phyloP scores from a whole-genome alignment of 1,139 yeast genomes.

The Nakaseomyces bracarensis region DNA sequence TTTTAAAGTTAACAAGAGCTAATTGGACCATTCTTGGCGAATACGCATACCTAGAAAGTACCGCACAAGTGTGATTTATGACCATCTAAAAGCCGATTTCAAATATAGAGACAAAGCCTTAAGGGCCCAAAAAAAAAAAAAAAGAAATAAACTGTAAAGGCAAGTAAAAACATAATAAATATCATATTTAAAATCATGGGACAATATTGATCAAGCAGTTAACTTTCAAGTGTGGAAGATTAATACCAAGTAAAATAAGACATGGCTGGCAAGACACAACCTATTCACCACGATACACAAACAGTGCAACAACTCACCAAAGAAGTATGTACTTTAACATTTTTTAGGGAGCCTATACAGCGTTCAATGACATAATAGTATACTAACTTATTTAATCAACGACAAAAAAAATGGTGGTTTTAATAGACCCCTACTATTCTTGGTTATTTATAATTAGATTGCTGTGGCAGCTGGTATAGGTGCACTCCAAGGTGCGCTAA shows the following conservation, averaged over 20 bases:
- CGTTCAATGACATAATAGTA: background rate
- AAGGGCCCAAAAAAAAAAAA: too few species aligned
- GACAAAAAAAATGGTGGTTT: too few species aligned
- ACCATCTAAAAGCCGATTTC: too few species aligned
- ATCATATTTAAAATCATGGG: background rate
- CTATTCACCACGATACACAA: conserved; percentile 33
- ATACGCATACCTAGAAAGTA: background rate
- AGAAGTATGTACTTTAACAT: conserved; percentile 18
- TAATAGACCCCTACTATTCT: too few species aligned
- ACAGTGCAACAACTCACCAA: conserved; percentile 30
- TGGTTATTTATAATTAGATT: conserved; percentile 18
- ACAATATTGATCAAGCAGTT: too few species aligned
- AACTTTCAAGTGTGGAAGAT: too few species aligned
- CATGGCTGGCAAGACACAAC: conserved; percentile 27
- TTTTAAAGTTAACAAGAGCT: too few species aligned
- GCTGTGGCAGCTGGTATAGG: conserved; percentile 34
- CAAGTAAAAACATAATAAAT: too few species aligned
- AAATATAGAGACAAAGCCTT: too few species aligned
- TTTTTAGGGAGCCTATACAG: background rate
- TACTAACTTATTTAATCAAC: conserved; percentile 3
- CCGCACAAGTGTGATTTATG: too few species aligned
- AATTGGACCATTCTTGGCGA: too few species aligned
- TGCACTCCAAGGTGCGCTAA: conserved; percentile 34
- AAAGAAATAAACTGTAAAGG: background rate
- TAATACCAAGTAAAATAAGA: too few species aligned